Conservation (phyloP, 306 rosid species). For the Psophocarpus tetragonolobus region DNA sequence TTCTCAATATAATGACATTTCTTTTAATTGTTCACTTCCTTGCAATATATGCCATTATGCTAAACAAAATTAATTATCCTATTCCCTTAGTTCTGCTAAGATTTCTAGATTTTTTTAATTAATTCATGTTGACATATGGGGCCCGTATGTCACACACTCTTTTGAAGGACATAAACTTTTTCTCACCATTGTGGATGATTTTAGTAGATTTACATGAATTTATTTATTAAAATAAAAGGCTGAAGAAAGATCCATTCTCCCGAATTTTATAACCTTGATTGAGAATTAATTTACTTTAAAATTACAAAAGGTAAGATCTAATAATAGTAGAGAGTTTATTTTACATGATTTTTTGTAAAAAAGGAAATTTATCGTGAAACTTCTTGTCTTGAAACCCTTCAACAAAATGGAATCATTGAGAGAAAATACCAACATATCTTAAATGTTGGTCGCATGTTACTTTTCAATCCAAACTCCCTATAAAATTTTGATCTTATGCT, state of each 20-base stretch:
- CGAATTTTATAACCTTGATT: not conserved
- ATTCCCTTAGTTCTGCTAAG: not conserved
- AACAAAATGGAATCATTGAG: not conserved
- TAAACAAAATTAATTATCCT: not conserved
- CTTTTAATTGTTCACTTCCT: not conserved
- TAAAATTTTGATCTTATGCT: not conserved
- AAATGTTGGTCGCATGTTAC: no score
- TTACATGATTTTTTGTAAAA: not conserved
- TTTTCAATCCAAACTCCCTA: not conserved
- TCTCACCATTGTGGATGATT: no score
- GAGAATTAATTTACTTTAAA: no score
- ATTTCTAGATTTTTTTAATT: not conserved
- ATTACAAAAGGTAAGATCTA: no score
- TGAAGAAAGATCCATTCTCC: not conserved
- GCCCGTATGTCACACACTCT: not conserved
- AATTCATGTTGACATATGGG: not conserved
- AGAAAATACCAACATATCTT: no score
- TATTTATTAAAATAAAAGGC: not conserved
- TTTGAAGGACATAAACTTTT: no score
- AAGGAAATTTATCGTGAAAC: not conserved
- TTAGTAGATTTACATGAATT: no score
- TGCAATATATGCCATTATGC: not conserved
- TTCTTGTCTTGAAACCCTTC: not conserved
- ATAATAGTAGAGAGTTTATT: no score
- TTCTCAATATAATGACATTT: not conserved